phyloP scores from a whole-genome alignment of 495 filamentous ascomycete species.

The Delitschia confertaspora region DNA sequence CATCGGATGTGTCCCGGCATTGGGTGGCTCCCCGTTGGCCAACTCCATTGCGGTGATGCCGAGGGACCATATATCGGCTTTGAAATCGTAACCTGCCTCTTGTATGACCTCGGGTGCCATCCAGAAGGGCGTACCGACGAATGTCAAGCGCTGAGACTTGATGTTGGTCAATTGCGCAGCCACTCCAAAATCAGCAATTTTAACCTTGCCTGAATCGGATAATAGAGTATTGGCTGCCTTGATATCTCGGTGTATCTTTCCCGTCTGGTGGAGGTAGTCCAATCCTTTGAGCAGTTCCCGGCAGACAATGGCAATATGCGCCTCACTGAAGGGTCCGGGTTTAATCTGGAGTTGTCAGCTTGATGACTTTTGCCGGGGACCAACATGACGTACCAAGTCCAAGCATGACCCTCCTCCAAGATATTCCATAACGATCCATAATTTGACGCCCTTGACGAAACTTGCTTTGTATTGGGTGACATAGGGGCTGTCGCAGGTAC shows the following conservation, averaged over 20 bases:
- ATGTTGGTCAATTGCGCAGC: conserved; percentile 95
- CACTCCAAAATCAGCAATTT: conserved; percentile 96
- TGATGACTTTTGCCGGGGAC: not conserved
- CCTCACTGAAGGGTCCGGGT: conserved; percentile 83
- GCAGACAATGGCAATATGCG: conserved; percentile 89
- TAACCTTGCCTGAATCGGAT: conserved; percentile 75
- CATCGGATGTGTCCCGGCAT: conserved; percentile 90
- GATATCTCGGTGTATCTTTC: conserved; percentile 95
- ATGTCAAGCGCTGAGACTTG: conserved; percentile 95
- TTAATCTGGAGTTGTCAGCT: conserved; percentile 56
- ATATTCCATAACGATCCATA: conserved; percentile 99
- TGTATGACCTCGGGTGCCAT: conserved; percentile 99
- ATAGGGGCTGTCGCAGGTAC: conserved; percentile 84
- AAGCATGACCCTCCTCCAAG: conserved; percentile 88
- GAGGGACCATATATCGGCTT: conserved; percentile 95
- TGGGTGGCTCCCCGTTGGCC: conserved; percentile 83
- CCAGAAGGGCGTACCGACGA: conserved; percentile 99
- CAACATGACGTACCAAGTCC: conserved; percentile 55
- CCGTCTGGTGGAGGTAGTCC: conserved; percentile 88
- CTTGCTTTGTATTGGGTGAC: conserved; percentile 96
- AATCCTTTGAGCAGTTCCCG: conserved; percentile 81
- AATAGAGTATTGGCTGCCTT: conserved; percentile 91
- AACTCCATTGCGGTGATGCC: conserved; percentile 95
- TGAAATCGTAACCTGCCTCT: conserved; percentile 92
- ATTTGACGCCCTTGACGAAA: conserved; percentile 84